These are phyloP conservation scores for Stachybotrys chartarum DNA, from an alignment of 2,329 filamentous ascomycete genomes.

Conservation along the genomic window DNA sequence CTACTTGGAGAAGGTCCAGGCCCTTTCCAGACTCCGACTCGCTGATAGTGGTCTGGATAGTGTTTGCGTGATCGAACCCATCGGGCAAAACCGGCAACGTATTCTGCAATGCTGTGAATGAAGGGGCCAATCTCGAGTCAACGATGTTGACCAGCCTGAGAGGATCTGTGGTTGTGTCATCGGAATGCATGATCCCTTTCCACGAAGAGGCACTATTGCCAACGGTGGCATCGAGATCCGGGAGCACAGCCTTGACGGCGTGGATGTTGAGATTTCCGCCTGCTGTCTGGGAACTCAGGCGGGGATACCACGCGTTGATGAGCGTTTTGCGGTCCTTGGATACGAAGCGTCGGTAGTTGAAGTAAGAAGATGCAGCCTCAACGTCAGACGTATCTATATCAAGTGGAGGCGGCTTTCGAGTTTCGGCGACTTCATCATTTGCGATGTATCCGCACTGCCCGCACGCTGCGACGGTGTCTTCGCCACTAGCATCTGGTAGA, in stretches of 20 bases:
- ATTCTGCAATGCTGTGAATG: slow-evolving; percentile 14
- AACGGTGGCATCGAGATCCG: slow-evolving; percentile 65
- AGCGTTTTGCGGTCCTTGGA: slow-evolving; percentile 60
- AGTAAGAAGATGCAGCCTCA: slow-evolving; percentile 5
- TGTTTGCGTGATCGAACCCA: neutral
- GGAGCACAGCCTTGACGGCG: slow-evolving; percentile 58
- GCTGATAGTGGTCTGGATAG: slow-evolving; percentile 7
- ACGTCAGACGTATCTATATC: neutral
- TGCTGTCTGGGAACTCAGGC: slow-evolving; percentile 13
- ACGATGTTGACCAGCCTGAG: slow-evolving; percentile 24
- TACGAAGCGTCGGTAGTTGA: slow-evolving; percentile 54
- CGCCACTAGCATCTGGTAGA: slow-evolving; percentile 69
- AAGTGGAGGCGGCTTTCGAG: slow-evolving; percentile 10
- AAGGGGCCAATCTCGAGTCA: slow-evolving; percentile 20
- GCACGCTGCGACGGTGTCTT: slow-evolving; percentile 79
- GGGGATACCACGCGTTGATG: slow-evolving; percentile 63
- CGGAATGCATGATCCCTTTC: slow-evolving; percentile 26
- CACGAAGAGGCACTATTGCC: slow-evolving; percentile 51
- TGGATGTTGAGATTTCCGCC: slow-evolving; percentile 37
- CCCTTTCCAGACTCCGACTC: slow-evolving; percentile 22
- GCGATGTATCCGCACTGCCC: slow-evolving; percentile 65
- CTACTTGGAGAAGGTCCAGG: slow-evolving; percentile 58
- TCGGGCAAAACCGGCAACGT: slow-evolving; percentile 17
- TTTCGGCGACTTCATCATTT: slow-evolving; percentile 76
- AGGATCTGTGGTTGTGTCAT: neutral